phyloP scores from a whole-genome alignment of 208 protist species.

The Trypanosoma platydactyli region DNA sequence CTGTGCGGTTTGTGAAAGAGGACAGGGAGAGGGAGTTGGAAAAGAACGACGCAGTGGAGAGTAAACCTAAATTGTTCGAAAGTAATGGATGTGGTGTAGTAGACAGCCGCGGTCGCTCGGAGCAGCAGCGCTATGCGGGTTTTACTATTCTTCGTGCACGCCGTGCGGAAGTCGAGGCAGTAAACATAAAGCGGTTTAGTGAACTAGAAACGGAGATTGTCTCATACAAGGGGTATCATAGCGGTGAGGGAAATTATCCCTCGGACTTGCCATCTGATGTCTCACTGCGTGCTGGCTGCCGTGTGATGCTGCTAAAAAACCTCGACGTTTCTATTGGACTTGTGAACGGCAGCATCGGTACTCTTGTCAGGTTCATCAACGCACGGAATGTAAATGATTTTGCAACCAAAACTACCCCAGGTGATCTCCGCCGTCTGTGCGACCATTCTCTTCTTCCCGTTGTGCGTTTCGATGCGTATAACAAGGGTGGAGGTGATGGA shows the following conservation, averaged over 20 bases:
- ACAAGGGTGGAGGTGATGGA: neutral
- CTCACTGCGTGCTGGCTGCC: conserved; percentile 64
- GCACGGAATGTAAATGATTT: conserved; percentile 33
- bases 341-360: conserved; percentile 83
- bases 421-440: conserved; percentile 17
- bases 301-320: conserved; percentile 91
- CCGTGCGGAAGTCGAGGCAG: conserved; percentile 50
- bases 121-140: conserved; percentile 41
- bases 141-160: conserved; percentile 74
- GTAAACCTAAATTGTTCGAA: neutral
- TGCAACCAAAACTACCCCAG: conserved; percentile 26
- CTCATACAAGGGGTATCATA: conserved; percentile 50
- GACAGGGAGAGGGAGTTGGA: neutral
- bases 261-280: conserved; percentile 39
- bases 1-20: conserved; percentile 35
- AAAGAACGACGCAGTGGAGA: too few species aligned
- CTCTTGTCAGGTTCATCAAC: conserved; percentile 67
- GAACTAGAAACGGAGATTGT: conserved; percentile 51
- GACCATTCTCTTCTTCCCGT: conserved; percentile 46
- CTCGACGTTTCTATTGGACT: conserved; percentile 55
- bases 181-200: conserved; percentile 63
- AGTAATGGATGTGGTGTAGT: neutral
- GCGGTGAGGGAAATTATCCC: conserved; percentile 43
- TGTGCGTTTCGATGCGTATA: conserved; percentile 49
- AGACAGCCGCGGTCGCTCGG: conserved; percentile 20